Base-by-base conservation (phyloP, 225 moss, liverwort and hornwort genomes). In the Neckera pumila region DNA sequence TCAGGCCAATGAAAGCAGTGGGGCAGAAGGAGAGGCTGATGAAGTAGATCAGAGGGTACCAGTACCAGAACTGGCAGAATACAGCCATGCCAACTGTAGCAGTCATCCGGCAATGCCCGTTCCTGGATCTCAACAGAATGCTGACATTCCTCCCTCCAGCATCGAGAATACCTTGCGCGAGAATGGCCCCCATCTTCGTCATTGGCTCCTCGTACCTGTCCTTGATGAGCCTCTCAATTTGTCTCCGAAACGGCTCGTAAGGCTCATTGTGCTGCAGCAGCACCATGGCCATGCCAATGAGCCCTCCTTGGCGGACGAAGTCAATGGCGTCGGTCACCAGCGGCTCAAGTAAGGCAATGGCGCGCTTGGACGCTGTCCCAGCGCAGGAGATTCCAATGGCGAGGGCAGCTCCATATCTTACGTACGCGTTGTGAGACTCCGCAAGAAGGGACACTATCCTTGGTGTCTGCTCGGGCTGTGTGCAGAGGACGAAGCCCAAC, bases 21-120 rank as follows among this genome's bases (percentile, higher is more conserved):
- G 99, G 99, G 17, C 87, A 93, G 70, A 99, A 97, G 7, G 99
- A 96, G 27, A 99, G 95, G 90, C 96, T 97, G 85, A 99, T 90
- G 89, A 99, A 99, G 85, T 99, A 99, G 36, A 99, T 92, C 78
- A 99, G 95, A 40, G 99, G 99, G 84, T 99, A 99, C 99, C 99
- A 99, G 66, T 99, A 99, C 99, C 99, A 99, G 72, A 96, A 99
- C 85, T 99, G 99, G 83, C 97, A 97, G 83, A 99, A 99, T 23
- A 99, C 93, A 31, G 96, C 99, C 99, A 99, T 97, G 57, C 99
- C 99, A 5, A 97, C 93, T 10, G 93, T 95, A 11, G 99, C 97
- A 87, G 96, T 96, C 96, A 96, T 94, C 31, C 97, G 96, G 88
- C 97, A 96, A 57, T 96, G 96, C 33, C 99, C 96, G 67, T 94